phyloP scores from a whole-genome alignment of 2,329 filamentous ascomycete genomes.

The Sporothrix sp. region DNA sequence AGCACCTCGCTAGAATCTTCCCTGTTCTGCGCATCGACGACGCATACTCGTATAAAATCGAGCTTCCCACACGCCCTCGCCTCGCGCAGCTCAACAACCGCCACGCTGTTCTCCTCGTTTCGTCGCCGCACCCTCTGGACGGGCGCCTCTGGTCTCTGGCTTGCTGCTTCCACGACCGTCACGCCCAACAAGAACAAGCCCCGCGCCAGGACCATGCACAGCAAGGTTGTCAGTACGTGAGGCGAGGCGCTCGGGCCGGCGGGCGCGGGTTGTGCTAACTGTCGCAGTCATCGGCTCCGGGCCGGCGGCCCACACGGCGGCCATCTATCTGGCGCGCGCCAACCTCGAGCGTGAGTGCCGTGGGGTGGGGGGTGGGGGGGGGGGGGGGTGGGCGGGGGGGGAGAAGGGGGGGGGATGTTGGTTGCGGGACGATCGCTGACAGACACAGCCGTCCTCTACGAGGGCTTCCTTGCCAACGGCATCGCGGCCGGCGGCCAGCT shows the following conservation, averaged over 20 bases:
- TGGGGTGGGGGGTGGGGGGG: too few relatives aligned
- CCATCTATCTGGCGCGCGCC: constrained; percentile 89
- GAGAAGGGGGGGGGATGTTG: too few relatives aligned
- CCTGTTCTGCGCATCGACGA: not conserved
- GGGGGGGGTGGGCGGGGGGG: too few relatives aligned
- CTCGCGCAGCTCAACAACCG: constrained; percentile 29
- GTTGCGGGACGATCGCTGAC: constrained; percentile 3
- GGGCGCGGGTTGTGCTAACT: too few relatives aligned
- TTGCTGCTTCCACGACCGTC: constrained; percentile 57
- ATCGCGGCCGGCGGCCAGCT: constrained; percentile 94
- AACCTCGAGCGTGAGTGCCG: constrained; percentile 76
- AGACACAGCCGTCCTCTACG: constrained; percentile 69
- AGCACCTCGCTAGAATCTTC: constrained; percentile 7
- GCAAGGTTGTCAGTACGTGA: constrained; percentile 78
- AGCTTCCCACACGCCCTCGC: not conserved
- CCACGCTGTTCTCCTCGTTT: constrained; percentile 86
- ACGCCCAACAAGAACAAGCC: constrained; percentile 45
- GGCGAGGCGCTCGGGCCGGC: too few relatives aligned
- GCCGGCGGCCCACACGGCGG: constrained; percentile 93
- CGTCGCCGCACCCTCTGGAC: constrained; percentile 69
- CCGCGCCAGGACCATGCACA: constrained; percentile 63
- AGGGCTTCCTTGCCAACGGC: constrained; percentile 95
- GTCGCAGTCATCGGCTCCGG: constrained; percentile 73
- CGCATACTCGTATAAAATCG: not conserved
- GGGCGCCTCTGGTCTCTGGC: constrained; percentile 60